Evolutionary conservation across 805 yeast genomes (phyloP).

Genomic region (Cyberlindnera americana): DNA sequence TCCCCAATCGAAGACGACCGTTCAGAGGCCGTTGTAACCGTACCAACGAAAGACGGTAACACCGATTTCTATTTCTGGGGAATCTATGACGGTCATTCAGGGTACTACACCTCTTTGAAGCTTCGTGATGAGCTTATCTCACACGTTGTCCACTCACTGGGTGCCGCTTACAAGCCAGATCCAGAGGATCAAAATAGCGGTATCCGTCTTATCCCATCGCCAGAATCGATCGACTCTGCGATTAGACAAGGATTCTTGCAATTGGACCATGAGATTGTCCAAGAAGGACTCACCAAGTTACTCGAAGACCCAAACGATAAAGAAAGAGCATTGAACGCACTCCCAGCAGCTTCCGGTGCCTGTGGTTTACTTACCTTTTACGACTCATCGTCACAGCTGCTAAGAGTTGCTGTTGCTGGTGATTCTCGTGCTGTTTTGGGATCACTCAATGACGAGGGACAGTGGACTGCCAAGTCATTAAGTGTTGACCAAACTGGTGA

Average conservation of each 20-base stretch:
- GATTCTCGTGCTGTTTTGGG: conserved; percentile 93
- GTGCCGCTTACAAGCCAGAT: conserved; percentile 56
- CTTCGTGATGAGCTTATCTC: conserved; percentile 75
- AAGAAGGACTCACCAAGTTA: conserved; percentile 65
- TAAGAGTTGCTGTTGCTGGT: conserved; percentile 93
- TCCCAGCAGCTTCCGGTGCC: conserved; percentile 95
- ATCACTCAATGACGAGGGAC: conserved; percentile 54
- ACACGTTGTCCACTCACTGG: conserved; percentile 73
- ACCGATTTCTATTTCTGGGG: conserved; percentile 96
- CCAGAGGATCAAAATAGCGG: conserved; percentile 35
- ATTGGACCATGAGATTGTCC: conserved; percentile 83
- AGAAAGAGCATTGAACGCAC: conserved; percentile 53
- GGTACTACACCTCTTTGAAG: conserved; percentile 89
- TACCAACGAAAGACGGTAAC: conserved; percentile 45
- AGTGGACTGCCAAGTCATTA: conserved; percentile 85
- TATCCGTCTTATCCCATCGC: conserved; percentile 58
- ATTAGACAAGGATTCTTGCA: conserved; percentile 75
- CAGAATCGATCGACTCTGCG: conserved; percentile 73
- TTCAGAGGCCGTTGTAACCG: conserved; percentile 74
- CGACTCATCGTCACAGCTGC: conserved; percentile 65
- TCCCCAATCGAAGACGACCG: conserved; percentile 94
- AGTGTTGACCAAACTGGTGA: conserved; percentile 94
- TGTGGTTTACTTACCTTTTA: conserved; percentile 88
- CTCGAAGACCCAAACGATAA: conserved; percentile 62
- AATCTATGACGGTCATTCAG: conserved; percentile 95